Base-by-base conservation (phyloP, 73 alveolate genomes). In the Symbiodinium pilosum region DNA sequence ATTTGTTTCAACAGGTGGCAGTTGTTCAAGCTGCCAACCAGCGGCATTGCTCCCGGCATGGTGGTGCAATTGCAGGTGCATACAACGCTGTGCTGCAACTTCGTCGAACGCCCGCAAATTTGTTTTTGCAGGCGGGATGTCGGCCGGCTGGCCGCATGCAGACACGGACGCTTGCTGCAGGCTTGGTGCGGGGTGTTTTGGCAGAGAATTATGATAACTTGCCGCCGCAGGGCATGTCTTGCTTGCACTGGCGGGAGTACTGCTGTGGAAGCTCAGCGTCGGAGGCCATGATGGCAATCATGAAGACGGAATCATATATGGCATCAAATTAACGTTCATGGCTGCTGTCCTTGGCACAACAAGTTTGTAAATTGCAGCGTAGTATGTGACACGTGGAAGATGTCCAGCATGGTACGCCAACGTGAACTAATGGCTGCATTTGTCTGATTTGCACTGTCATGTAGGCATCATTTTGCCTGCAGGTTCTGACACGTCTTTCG, bases 121-220 rank as follows among this genome's bases (percentile, higher is more conserved):
- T 64, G 24, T 18, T 34, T 28, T 64, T 8, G 38, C 81, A 64
- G 81, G 81, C 14, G 81, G 38, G 34, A n/a, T 64, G 81, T 64
- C 81, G 81, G 81, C 81, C 81, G 12, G 81, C 81, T 64, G 81
- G 81, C 81, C 81, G 81, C 6, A 38, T 38, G 81, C n/a, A n/a
- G n/a, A 64, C 59, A 14, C 21, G 81, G 38, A 64, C 81, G 39
- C 34, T 64, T 9, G 81, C 81, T 4, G 81, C 38, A 64, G 81
- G 81, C 81, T 11, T 28, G 32, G 32, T 28, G 30, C 32, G 14
- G 21, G 59, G 6, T 47, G 6, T 6, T 47, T 9, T 6, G 14
- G 59, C 21, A 9, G 21, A 14, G 59, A 47, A 6, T 14, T 47
- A 14, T 6, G 21, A 47, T 6, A 6, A 47, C 59, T 47, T 47